Conservation (phyloP, 2,329 filamentous ascomycete genomes). For the Exserohilum rostratum region DNA sequence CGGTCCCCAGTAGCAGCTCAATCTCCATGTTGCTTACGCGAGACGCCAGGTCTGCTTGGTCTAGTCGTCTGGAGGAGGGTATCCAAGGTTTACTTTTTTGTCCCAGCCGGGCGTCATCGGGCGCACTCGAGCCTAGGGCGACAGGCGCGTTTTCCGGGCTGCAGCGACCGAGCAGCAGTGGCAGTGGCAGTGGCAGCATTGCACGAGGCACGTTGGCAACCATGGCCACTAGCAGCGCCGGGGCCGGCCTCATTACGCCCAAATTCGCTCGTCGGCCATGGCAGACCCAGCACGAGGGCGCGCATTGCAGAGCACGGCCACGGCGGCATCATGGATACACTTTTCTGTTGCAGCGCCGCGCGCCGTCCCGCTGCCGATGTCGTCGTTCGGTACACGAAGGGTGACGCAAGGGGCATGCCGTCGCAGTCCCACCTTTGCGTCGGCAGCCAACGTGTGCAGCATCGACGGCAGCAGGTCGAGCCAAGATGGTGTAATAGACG, state of each 20-base stretch:
- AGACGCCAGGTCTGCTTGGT: conserved; percentile 20
- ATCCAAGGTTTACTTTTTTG: too few species aligned
- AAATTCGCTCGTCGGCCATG: background rate
- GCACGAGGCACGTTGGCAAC: too few species aligned
- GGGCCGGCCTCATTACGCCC: conserved; percentile 6
- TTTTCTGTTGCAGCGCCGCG: conserved; percentile 26
- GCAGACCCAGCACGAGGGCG: conserved; percentile 7
- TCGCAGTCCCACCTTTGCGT: background rate
- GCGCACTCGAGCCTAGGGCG: too few species aligned
- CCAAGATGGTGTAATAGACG: too few species aligned
- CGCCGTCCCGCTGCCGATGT: conserved; percentile 30
- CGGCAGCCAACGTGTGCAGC: background rate
- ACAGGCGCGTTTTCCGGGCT: conserved; percentile 22
- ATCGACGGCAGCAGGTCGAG: background rate
- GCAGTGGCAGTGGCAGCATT: too few species aligned
- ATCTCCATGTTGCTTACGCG: conserved; percentile 27
- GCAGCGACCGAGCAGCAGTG: conserved; percentile 8
- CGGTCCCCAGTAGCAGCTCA: conserved; percentile 16
- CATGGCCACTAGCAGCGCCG: conserved; percentile 1
- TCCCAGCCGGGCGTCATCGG: conserved; percentile 17
- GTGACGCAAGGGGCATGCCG: conserved; percentile 8
- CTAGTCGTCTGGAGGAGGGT: too few species aligned
- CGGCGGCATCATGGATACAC: conserved; percentile 20
- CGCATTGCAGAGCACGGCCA: conserved; percentile 21
- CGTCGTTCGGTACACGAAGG: conserved; percentile 10